Percentiles rank a stretch among this genome's conserved stretches.
phyloP scores from a whole-genome alignment of 2,329 filamentous ascomycete species.

The Clonostachys chloroleuca region DNA sequence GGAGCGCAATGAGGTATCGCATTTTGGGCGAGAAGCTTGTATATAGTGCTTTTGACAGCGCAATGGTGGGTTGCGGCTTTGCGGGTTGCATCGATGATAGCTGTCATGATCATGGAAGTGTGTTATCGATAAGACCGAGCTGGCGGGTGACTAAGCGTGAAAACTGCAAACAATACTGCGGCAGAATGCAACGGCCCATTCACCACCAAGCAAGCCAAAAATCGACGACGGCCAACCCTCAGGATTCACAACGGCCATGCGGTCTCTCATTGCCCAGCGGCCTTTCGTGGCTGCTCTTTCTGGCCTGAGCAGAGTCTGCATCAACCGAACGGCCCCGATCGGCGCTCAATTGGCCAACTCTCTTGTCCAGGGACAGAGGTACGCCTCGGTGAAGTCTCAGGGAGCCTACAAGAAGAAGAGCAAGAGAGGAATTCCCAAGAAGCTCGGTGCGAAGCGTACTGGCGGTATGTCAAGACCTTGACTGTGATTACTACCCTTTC shows the following conservation, averaged over 20 bases:
- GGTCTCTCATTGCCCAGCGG: slow-evolving; percentile 40
- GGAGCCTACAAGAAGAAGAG: slow-evolving; percentile 62
- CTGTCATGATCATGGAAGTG: neutral
- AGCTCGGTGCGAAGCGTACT: slow-evolving; percentile 89
- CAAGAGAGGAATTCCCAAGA: slow-evolving; percentile 65
- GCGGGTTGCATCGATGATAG: neutral
- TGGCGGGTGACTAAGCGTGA: neutral
- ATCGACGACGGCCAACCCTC: neutral
- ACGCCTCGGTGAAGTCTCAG: slow-evolving; percentile 59
- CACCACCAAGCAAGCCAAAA: too few species aligned
- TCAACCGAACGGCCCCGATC: slow-evolving; percentile 16
- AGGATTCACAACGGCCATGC: slow-evolving; percentile 31
- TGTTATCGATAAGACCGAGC: slow-evolving; percentile 1
- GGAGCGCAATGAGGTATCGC: slow-evolving; percentile 32
- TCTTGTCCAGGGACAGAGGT: slow-evolving; percentile 43
- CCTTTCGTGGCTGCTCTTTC: slow-evolving; percentile 34
- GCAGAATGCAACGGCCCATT: too few species aligned
- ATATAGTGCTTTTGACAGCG: too few species aligned
- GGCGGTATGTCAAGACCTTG: slow-evolving; percentile 57
- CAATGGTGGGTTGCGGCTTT: neutral
- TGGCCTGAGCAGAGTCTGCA: neutral
- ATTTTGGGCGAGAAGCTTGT: slow-evolving; percentile 11
- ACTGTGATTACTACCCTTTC: too few species aligned
- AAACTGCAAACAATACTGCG: too few species aligned
- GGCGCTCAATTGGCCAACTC: slow-evolving; percentile 27